Conservation (phyloP, 805 yeast genomes). For the Saccharomycopsis fermentans region DNA sequence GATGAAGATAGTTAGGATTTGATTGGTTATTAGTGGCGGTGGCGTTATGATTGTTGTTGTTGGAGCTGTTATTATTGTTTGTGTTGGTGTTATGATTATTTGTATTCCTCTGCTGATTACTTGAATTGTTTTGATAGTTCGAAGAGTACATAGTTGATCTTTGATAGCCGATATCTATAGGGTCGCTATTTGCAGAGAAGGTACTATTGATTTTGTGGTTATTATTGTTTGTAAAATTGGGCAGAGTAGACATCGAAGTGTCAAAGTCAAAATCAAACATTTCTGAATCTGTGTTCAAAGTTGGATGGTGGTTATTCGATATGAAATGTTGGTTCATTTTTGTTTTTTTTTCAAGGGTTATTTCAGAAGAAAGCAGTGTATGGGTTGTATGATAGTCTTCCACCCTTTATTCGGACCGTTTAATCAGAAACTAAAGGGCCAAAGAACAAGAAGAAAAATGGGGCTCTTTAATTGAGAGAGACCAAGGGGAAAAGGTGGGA, state of each 20-base stretch:
- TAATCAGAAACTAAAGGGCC: no score
- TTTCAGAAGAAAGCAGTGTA: no score
- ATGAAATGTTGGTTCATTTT: not conserved
- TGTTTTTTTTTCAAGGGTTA: not conserved
- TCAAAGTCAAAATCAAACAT: conserved; percentile 19
- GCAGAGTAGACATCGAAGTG: conserved; percentile 14
- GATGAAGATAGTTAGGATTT: conserved; percentile 1
- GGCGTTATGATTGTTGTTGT: not conserved
- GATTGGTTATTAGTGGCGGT: not conserved
- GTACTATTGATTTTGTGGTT: not conserved
- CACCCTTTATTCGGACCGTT: no score
- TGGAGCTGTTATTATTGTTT: not conserved
- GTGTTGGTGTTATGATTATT: not conserved
- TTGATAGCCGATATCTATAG: conserved; percentile 16
- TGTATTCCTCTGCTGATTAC: conserved; percentile 3
- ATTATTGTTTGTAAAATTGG: conserved; percentile 7
- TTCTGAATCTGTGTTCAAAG: conserved; percentile 15
- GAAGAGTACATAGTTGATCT: conserved; percentile 6
- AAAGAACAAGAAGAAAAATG: no score
- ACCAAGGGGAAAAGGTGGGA: no score
- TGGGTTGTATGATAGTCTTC: no score
- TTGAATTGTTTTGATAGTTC: not conserved
- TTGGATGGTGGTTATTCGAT: conserved; percentile 15
- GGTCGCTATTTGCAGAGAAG: conserved; percentile 1
- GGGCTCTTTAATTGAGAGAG: no score